Evolutionary conservation across 2,329 filamentous ascomycete species (phyloP), one percentile per base, ranked within the genome.

Genomic region (Malbranchea zuffiana): DNA sequence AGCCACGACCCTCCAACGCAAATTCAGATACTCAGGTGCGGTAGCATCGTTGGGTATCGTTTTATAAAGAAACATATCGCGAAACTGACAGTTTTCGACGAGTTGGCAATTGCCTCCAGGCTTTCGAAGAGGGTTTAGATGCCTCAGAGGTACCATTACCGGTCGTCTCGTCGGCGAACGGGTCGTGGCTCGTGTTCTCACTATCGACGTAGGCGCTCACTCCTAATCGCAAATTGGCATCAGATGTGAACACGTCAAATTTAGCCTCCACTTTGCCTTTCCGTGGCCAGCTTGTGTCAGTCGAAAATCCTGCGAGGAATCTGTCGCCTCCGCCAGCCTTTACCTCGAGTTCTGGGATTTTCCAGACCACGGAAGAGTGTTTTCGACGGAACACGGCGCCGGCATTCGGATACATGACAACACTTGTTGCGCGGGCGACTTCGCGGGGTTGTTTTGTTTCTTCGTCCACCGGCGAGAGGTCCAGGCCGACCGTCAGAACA

Each of bases 271-370:
- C 72, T 37, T 75, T 77, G 0, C 86, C 85, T 4, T 82, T 74
- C 44, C 75, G 76, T 0, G 82, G 78, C 49, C 75, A 75, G 35
- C 75, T 69, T 16, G 74, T 75, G 21, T 87, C 80, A 0, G 82
- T 83, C 16, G 79, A 65, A 48, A 98, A 82, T 3, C 86, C 75
- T 41, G 85, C 90, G 5, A 94, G 78, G 40, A 95, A 75, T 61
- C 85, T 88, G 50, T 80, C 72, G 46, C 75, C 71, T 23, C 65
- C 57, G 20, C 63, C 59, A 33, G 55, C 48, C 35, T 76, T 76
- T 6, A 73, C 63, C 29, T 69, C 67, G 1, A 78, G 59, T 39
- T 66, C 63, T 3, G 60, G 56, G 10, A 67, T 49, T 42, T 56
- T 61, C 64, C 64, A 67, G n/a, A 56, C 55, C 10, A 66, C 62